Percentiles rank a stretch among this genome's conserved stretches.
Evolutionary conservation across 2,329 filamentous ascomycete genomes (phyloP).

Genomic region (Nakataea oryzae): DNA sequence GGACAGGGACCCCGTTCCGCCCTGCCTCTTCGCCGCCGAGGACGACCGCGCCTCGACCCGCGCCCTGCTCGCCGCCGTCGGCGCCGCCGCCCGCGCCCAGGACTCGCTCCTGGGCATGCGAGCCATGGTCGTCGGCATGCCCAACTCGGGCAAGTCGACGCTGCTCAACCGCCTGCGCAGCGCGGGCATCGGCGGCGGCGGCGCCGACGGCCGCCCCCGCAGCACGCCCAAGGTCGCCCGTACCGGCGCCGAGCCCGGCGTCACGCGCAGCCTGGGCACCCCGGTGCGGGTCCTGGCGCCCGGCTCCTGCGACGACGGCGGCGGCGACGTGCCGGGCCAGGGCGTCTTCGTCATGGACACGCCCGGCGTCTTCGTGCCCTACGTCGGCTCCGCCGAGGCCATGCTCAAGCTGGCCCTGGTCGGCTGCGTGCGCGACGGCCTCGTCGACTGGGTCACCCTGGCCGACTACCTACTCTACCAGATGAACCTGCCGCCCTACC

Average conservation of each 20-base stretch:
- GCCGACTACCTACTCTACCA: slow-evolving; percentile 86
- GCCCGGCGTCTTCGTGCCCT: slow-evolving; percentile 90
- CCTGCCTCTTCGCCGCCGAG: slow-evolving; percentile 16
- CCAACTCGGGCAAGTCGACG: slow-evolving; percentile 92
- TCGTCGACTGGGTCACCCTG: slow-evolving; percentile 67
- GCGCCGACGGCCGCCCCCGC: not conserved
- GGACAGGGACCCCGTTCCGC: slow-evolving; percentile 17
- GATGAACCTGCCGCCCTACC: slow-evolving; percentile 59
- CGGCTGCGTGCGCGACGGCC: slow-evolving; percentile 80
- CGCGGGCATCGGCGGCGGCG: slow-evolving; percentile 43
- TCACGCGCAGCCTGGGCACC: slow-evolving; percentile 76
- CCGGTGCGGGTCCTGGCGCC: slow-evolving; percentile 61
- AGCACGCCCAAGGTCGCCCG: slow-evolving; percentile 55
- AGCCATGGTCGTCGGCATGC: slow-evolving; percentile 89
- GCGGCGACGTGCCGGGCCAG: slow-evolving; percentile 28
- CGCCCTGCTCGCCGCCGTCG: slow-evolving; percentile 35
- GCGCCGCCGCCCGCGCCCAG: slow-evolving; percentile 30
- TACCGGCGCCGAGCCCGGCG: slow-evolving; percentile 79
- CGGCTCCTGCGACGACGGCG: slow-evolving; percentile 23
- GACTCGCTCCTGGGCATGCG: slow-evolving; percentile 67
- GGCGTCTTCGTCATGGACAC: slow-evolving; percentile 85
- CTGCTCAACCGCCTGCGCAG: slow-evolving; percentile 79
- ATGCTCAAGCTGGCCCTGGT: slow-evolving; percentile 96
- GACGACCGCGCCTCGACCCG: slow-evolving; percentile 18
- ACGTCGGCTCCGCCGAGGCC: slow-evolving; percentile 69